phyloP scores from a whole-genome alignment of 2,329 filamentous ascomycete species.

The Teratosphaeria zuluensis region DNA sequence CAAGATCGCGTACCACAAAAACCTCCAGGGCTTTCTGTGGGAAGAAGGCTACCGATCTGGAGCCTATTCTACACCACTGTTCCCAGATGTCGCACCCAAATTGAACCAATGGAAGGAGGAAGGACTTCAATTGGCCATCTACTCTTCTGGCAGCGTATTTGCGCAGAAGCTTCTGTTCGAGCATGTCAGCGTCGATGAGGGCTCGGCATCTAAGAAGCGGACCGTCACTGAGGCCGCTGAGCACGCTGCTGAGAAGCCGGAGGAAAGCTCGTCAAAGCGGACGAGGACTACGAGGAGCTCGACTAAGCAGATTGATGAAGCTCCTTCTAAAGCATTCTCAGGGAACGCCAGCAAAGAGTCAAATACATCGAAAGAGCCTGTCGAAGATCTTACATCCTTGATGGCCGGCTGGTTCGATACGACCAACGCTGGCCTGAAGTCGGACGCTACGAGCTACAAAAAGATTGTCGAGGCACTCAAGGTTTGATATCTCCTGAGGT shows the following conservation, averaged over 20 bases:
- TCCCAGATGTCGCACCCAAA: conserved; percentile 57
- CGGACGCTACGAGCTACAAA: conserved; percentile 55
- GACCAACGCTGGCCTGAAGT: conserved; percentile 68
- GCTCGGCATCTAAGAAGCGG: conserved; percentile 5
- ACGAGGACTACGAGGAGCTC: conserved; percentile 1
- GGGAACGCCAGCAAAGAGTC: neutral
- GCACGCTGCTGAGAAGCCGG: conserved; percentile 4
- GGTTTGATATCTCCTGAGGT: neutral
- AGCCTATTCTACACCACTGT: conserved; percentile 61
- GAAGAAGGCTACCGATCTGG: conserved; percentile 61
- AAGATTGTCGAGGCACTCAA: conserved; percentile 47
- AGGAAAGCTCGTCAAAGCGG: conserved; percentile 8
- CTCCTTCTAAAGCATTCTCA: neutral
- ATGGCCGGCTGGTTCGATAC: conserved; percentile 69
- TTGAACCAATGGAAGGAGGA: conserved; percentile 45
- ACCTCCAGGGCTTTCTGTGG: conserved; percentile 73
- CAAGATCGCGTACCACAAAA: conserved; percentile 69
- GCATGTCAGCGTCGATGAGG: conserved; percentile 35
- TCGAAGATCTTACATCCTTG: conserved; percentile 48
- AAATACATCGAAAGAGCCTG: conserved; percentile 24
- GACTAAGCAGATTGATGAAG: neutral
- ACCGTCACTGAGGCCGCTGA: neutral
- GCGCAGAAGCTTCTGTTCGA: conserved; percentile 73
- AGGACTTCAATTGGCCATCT: conserved; percentile 57
- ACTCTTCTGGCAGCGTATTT: conserved; percentile 69